These are phyloP conservation scores for Taiwanofungus camphoratus DNA, from an alignment of 1,284 basidiomycete genomes.

Conservation along the genomic window DNA sequence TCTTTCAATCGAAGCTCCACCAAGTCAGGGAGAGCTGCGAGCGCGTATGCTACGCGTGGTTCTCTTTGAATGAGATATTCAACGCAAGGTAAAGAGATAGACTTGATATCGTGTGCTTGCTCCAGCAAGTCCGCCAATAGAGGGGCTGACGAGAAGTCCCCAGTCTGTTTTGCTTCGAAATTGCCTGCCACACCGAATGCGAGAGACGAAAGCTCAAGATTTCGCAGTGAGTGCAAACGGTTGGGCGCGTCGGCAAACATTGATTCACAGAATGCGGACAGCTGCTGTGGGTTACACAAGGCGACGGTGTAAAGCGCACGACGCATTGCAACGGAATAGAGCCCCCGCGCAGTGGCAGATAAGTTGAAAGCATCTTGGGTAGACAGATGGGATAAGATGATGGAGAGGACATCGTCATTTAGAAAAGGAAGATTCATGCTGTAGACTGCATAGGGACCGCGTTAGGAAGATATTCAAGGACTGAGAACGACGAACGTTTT, in stretches of 20 bases:
- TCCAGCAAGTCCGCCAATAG: background rate
- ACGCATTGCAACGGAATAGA: background rate
- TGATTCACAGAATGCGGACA: background rate
- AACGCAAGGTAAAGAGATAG: background rate
- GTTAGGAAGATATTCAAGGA: too few relatives aligned
- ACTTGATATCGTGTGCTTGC: background rate
- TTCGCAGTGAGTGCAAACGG: background rate
- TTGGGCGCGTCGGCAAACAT: background rate
- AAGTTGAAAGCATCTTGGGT: background rate
- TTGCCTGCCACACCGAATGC: background rate
- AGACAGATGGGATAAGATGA: background rate
- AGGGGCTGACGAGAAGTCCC: background rate
- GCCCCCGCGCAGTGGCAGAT: background rate
- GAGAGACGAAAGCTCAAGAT: background rate
- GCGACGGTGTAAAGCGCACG: background rate
- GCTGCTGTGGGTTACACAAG: background rate
- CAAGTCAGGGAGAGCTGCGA: background rate
- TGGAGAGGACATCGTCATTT: constrained; percentile 2
- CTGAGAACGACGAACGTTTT: too few relatives aligned
- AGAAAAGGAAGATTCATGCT: background rate
- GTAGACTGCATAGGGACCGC: too few relatives aligned
- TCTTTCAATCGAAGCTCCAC: background rate
- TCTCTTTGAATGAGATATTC: background rate
- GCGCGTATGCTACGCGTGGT: background rate
- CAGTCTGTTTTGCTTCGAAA: background rate